Base-by-base conservation (phyloP, 768 basidiomycete genomes). In the Chalciporus sphaerocephalus region DNA sequence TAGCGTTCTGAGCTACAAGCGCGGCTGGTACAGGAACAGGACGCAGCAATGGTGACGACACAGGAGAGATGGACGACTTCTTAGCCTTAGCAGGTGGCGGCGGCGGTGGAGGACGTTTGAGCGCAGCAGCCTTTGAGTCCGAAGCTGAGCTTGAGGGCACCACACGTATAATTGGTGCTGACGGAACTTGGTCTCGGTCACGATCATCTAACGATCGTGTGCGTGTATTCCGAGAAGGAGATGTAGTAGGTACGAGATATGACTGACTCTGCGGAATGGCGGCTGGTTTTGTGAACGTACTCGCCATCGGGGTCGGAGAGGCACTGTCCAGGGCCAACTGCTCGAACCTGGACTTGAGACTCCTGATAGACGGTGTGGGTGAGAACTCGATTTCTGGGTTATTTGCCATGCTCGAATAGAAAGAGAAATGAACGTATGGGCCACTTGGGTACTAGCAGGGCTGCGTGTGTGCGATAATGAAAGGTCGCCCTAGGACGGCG, bases 281-380 rank as follows among this genome's bases (percentile, higher is more conserved):
- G 21, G 38, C 32, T 6, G 40, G 37, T 5, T 20, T 39, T 24
- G 47, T 40, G 34, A 45, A 58, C 21, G 21, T 13, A 2, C 24
- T 32, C n/a, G 12, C 5, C 42, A 36, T 38, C 38, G 41, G 24
- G 16, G 43, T 21, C 9, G 38, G 5, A 16, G 52, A 46, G 48
- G 57, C 49, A 11, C 71, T 65, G 9, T 70, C 68, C 37, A 70
- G 68, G 4, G 85, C 81, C 20, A 87, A 66, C 54, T 80, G 75
- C 59, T 90, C 87, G 57, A 88, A 90, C 56, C 70, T 78, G 23
- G 83, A 85, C 36, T 78, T 77, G 15, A 90, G 70, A 48, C 74
- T 85, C 62, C 76, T 82, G 42, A 89, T 85, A 2, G 85, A 80
- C 30, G 78, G 78, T 15, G 74, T 69, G 28, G 81, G 72, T 4